Evolutionary conservation across 345 rosid species (phyloP).

Genomic region (Populus simonii): DNA sequence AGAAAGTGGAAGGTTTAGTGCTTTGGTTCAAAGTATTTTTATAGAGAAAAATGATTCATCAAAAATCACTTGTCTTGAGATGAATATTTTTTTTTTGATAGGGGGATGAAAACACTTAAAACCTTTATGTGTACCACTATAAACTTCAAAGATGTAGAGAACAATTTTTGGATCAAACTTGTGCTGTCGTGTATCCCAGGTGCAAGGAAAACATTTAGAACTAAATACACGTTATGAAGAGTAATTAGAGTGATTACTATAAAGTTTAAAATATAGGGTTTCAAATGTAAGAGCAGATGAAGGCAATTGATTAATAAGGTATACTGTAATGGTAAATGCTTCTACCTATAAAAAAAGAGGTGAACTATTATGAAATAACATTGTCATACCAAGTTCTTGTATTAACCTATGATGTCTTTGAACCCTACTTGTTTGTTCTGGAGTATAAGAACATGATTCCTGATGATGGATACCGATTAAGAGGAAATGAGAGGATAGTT

Average conservation of each 20-base stretch:
- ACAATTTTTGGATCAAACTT: background rate
- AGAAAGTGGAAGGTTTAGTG: background rate
- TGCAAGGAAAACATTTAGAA: background rate
- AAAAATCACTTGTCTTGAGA: background rate
- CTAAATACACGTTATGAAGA: background rate
- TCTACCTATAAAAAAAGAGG: background rate
- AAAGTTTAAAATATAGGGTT: background rate
- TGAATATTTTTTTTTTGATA: background rate
- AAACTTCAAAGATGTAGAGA: background rate
- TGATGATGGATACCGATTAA: background rate
- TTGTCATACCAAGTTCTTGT: slow-evolving; percentile 8
- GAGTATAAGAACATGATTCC: background rate
- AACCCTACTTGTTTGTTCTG: background rate
- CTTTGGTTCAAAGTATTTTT: rapidly evolving
- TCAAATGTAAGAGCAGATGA: background rate
- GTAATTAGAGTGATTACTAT: background rate
- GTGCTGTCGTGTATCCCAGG: background rate
- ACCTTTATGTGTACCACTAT: background rate
- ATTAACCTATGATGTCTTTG: background rate
- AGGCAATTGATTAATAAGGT: background rate
- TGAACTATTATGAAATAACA: slow-evolving; percentile 4
- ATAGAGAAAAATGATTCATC: background rate
- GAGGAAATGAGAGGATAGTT: background rate
- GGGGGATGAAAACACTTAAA: background rate
- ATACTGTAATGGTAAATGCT: background rate